phyloP scores from a whole-genome alignment of 2,329 filamentous ascomycete genomes.

The Calonectria hongkongensis region DNA sequence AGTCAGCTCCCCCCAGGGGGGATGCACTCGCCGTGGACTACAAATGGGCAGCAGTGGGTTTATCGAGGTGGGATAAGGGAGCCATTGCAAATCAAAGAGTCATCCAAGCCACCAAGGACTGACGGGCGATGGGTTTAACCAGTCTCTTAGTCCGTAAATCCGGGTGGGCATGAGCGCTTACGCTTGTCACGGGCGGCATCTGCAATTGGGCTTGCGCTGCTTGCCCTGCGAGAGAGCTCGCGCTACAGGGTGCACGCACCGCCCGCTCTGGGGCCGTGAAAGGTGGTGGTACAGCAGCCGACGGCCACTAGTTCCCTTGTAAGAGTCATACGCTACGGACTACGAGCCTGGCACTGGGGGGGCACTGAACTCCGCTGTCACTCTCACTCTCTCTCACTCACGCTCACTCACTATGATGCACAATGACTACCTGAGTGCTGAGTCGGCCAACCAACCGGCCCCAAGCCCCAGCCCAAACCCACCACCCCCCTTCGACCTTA shows the following conservation, averaged over 20 bases:
- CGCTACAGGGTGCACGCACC: slow-evolving; percentile 15
- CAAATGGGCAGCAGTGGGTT: background rate
- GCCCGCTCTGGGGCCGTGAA: slow-evolving; percentile 20
- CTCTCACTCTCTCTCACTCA: background rate
- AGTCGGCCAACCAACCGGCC: background rate
- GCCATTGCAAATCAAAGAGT: slow-evolving; percentile 23
- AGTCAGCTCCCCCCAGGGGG: background rate
- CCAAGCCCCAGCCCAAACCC: background rate
- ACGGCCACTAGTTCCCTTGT: slow-evolving; percentile 5
- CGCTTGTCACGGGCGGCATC: slow-evolving; percentile 5
- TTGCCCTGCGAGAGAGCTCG: background rate
- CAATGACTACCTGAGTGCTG: background rate
- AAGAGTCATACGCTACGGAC: slow-evolving; percentile 50
- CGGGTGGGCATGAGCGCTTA: slow-evolving; percentile 40
- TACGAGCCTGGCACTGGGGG: slow-evolving; percentile 23
- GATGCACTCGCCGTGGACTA: background rate
- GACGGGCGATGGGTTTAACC: slow-evolving; percentile 29
- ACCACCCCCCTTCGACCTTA: background rate
- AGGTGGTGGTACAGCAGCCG: slow-evolving; percentile 11
- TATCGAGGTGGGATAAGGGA: slow-evolving; percentile 5
- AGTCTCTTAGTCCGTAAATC: slow-evolving; percentile 52
- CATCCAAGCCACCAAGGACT: background rate
- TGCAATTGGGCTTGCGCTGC: too few species aligned
- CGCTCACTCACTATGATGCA: slow-evolving; percentile 16
- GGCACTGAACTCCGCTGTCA: background rate